Percentiles rank a stretch among this genome's conserved stretches.
Conservation (phyloP, 2,329 filamentous ascomycete species). For the Escovopsis weberi region DNA sequence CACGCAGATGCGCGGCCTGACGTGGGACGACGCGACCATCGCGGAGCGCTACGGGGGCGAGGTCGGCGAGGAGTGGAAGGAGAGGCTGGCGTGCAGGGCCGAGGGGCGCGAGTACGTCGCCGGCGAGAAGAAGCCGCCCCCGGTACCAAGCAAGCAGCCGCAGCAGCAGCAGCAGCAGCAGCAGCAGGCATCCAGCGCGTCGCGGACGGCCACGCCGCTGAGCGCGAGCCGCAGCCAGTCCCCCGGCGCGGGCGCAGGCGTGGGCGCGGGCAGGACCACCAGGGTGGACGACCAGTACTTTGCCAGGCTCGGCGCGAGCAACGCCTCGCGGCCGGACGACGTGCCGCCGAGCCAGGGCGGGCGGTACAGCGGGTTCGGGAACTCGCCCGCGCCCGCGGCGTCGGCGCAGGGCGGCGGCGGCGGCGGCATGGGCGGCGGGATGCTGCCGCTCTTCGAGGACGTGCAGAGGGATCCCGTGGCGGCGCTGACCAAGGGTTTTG, state of each 20-base stretch:
- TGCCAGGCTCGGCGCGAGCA: constrained; percentile 67
- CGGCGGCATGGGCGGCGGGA: constrained; percentile 11
- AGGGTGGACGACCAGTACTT: constrained; percentile 82
- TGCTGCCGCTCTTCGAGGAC: constrained; percentile 62
- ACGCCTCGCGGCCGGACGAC: constrained; percentile 58
- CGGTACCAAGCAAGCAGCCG: constrained; percentile 19
- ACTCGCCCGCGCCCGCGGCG: constrained; percentile 44
- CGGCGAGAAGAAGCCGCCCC: constrained; percentile 40
- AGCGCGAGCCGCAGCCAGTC: constrained; percentile 27
- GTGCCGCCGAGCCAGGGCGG: constrained; percentile 82
- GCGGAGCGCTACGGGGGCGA: constrained; percentile 82
- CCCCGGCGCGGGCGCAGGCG: constrained; percentile 17
- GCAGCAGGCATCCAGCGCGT: constrained; percentile 4
- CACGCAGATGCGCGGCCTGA: constrained; percentile 50
- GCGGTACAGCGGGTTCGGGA: constrained; percentile 86
- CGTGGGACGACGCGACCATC: constrained; percentile 79
- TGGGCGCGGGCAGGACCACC: constrained; percentile 23
- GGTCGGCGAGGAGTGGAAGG: constrained; percentile 90
- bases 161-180: too few species aligned
- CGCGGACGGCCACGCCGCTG: constrained; percentile 27
- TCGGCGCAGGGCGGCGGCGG: constrained; percentile 16
- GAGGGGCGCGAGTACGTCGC: constrained; percentile 79
- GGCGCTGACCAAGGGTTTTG: constrained; percentile 81
- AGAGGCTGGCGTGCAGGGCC: constrained; percentile 72
- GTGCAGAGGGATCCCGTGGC: constrained; percentile 83